These are phyloP conservation scores for Cornus suecica DNA, from an alignment of 148 eudicot species.

Conservation along the genomic window DNA sequence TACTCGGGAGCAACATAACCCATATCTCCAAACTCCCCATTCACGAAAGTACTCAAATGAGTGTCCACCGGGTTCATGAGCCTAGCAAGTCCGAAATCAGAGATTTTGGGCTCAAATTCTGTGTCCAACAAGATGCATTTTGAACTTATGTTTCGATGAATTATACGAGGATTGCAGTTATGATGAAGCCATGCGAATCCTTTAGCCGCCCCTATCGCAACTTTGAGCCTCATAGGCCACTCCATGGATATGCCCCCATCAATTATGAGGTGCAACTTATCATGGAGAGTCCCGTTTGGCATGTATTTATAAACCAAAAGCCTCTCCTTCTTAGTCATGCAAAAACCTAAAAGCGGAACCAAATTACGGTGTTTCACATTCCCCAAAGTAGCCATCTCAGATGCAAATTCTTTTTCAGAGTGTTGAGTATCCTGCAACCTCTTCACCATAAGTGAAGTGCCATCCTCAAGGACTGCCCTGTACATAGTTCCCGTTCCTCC, in stretches of 20 bases:
- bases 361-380: constrained; percentile 53
- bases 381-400: constrained; percentile 71
- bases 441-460: constrained; percentile 56
- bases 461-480: constrained; percentile 57
- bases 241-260: constrained; percentile 36
- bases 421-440: constrained; percentile 55
- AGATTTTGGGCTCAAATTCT: constrained; percentile 52
- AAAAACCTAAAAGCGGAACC: constrained; percentile 66
- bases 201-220: constrained; percentile 57
- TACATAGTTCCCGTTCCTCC: constrained; percentile 61
- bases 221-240: constrained; percentile 54
- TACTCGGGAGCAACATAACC: constrained; percentile 78
- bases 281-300: constrained; percentile 59
- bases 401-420: constrained; percentile 56
- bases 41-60: constrained; percentile 66
- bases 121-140: constrained; percentile 53
- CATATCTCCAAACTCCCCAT: constrained; percentile 59
- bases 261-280: constrained; percentile 32
- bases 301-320: constrained; percentile 58
- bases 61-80: constrained; percentile 70
- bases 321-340: constrained; percentile 61
- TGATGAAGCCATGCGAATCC: constrained; percentile 77
- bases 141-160: constrained; percentile 63
- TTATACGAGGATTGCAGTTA: constrained; percentile 58
- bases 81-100: constrained; percentile 70